Evolutionary conservation across 495 filamentous ascomycete genomes (phyloP), one percentile per base, ranked within the genome.

Genomic region (Endocarpon pusillum): DNA sequence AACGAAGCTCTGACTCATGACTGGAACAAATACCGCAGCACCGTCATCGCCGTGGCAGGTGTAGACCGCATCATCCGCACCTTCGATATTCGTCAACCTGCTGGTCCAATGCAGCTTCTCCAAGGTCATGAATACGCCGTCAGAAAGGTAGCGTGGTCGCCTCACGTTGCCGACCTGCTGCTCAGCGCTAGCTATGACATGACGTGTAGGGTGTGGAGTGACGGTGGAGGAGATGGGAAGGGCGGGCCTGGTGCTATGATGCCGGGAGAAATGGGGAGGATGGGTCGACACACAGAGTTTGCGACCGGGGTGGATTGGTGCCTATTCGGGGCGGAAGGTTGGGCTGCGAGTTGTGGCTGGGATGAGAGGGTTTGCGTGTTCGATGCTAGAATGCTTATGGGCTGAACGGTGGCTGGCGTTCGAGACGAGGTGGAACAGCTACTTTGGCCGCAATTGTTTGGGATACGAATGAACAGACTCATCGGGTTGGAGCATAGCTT

Each of bases 231-330:
- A 37, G 7, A 33, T 5, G 28, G 28, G 12, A 31, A 31, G 59
- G 42, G 36, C 51, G 54, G 29, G 38, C 23, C 34, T n/a, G 44
- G 46, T 12, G 54, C 52, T 21, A 55, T 64, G 3, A 51, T 64
- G 14, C 82, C 78, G 6, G 59, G 63, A 17, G 72, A 94, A 56
- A 47, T 96, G 39, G 91, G 85, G 3, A 58, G 81, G 9, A 94
- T 97, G 86, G 79, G 73, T 29, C 62, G 68, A 25, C 89, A 97
- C 57, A 91, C 86, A 1, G 89, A 97, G 59, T 97, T 97, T 52
- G 84, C 75, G 19, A 94, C 81, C n/a, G 89, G 89, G 12, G 81
- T 94, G 7, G 89, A 96, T 49, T 97, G 89, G 89, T 94, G 89
- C 57, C 52, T 97, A 20, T 97, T 97, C 52, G 89, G 89, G 4